Evolutionary conservation across 257 asterid genomes (phyloP), one percentile per base, ranked within the genome.

Genomic region (Penstemon davidsonii): DNA sequence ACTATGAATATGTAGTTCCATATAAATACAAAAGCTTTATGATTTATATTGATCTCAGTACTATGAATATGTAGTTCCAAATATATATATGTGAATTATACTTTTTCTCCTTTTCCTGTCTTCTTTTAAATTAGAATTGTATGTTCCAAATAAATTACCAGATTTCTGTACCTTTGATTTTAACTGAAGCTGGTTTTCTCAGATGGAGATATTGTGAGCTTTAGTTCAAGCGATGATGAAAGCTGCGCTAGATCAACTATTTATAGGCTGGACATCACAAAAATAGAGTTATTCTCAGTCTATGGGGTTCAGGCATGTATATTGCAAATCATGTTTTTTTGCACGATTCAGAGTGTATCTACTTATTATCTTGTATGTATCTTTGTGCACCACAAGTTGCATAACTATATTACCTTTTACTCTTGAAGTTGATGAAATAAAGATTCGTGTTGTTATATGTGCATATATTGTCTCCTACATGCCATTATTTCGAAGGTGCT

Each of bases 221-320:
- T 74, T 72, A 62, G 71, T 78, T 75, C 79, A 9, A 70, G 66
- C 51, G 84, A 75, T 67, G 66, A 81, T 43, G 75, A 70, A 79
- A 75, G 74, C 77, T 45, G 66, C 60, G 74, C 63, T 67, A 71
- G 85, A 68, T 87, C 96, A 67, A 84, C 84, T 47, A 81, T 85
- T 64, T 89, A 87, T 74, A 84, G 90, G 82, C 73, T 89, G 80
- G 96, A 87, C 67, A 81, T 85, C 78, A 52, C 78, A 49, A 87
- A 72, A 72, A 77, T 89, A 49, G 92, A 87, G 75, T 76, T 87
- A 13, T 85, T 80, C 77, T 87, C 95, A 1, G 83, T 84, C 66
- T 87, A 89, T 42, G 96, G 96, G 57, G 76, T 71, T 73, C 96
- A 87, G 95, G 96, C 80, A 84, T 71, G 92, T 83, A 60, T 33